phyloP scores from a whole-genome alignment of 148 eudicot genomes.

The Polygonum aviculare region DNA sequence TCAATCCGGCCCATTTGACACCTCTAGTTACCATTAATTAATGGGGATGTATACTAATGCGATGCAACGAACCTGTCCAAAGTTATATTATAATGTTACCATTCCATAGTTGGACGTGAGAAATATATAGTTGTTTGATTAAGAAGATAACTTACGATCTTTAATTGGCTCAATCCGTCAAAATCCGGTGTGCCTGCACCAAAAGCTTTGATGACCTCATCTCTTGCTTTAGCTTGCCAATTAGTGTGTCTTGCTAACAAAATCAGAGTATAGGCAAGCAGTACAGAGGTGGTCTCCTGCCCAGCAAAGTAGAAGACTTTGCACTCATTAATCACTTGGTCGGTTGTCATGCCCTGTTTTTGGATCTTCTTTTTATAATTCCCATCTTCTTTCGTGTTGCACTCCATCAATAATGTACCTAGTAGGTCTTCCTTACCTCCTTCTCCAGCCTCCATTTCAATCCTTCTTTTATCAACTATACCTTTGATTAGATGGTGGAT shows the following conservation, averaged over 20 bases:
- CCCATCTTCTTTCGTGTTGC: constrained; percentile 14
- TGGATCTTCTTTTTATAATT: constrained; percentile 13
- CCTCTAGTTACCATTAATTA: no score
- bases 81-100: neutral
- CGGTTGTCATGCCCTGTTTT: constrained; percentile 15
- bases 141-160: constrained; percentile 18
- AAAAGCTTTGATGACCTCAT: constrained; percentile 26
- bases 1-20: no score
- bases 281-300: constrained; percentile 25
- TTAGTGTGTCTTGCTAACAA: constrained; percentile 20
- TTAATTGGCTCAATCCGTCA: constrained; percentile 22
- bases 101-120: no score
- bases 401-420: constrained; percentile 24
- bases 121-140: neutral
- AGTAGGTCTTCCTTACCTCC: constrained; percentile 21
- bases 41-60: no score
- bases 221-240: constrained; percentile 29
- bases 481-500: constrained; percentile 19
- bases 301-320: constrained; percentile 29
- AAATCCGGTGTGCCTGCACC: constrained; percentile 22
- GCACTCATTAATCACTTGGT: constrained; percentile 28
- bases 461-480: constrained; percentile 24
- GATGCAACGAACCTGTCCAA: no score
- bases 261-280: constrained; percentile 24
- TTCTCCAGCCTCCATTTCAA: constrained; percentile 19